A percentile compares a stretch with the other conserved stretches of the same genome.
Conservation (phyloP, 371 early-diverging fungal species). For the Mortierella sp. region DNA sequence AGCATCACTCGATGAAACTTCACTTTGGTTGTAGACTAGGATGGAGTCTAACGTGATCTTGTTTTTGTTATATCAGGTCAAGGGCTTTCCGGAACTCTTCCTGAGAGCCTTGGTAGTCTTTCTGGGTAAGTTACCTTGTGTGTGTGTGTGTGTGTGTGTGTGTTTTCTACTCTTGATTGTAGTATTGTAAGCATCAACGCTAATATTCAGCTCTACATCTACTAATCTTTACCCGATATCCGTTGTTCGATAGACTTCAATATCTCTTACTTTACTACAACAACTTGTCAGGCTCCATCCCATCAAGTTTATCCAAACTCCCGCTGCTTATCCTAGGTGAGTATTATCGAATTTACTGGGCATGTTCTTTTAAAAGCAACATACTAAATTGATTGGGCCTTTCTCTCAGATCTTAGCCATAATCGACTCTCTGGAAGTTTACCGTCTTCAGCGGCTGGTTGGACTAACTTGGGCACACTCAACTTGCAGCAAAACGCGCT, state of each 20-base stretch:
- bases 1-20: neutral
- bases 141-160: too few relatives aligned
- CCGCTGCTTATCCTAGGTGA: slow-evolving; percentile 37
- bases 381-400: too few relatives aligned
- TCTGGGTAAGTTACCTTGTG: slow-evolving; percentile 9
- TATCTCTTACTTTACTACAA: slow-evolving; percentile 44
- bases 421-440: slow-evolving; percentile 37
- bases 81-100: slow-evolving; percentile 32
- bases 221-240: neutral
- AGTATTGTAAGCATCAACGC: neutral
- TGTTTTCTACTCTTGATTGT: neutral
- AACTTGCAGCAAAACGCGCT: slow-evolving; percentile 32
- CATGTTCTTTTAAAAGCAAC: neutral
- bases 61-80: slow-evolving; percentile 24
- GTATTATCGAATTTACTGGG: neutral
- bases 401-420: slow-evolving; percentile 32
- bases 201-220: neutral
- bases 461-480: slow-evolving; percentile 26
- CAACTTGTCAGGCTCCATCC: slow-evolving; percentile 36
- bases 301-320: slow-evolving; percentile 22
- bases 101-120: slow-evolving; percentile 33
- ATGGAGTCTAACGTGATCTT: neutral
- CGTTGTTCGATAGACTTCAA: slow-evolving; percentile 20
- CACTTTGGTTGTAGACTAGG: neutral
- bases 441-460: slow-evolving; percentile 23